These are phyloP conservation scores for Liquidambar formosana DNA, from an alignment of 164 flowering plant genomes.

Conservation along the genomic window DNA sequence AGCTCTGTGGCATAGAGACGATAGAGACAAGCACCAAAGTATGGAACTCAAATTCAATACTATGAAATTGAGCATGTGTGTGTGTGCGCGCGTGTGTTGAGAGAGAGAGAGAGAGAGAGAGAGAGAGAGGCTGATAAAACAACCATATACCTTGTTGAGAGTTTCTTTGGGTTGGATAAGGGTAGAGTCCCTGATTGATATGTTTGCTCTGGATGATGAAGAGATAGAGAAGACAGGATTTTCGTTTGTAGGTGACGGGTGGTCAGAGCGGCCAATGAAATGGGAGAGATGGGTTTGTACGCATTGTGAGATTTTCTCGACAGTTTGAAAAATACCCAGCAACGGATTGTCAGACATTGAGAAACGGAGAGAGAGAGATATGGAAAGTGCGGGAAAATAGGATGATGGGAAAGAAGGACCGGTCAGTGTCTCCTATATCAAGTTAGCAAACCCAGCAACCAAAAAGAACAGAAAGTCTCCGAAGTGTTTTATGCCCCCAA, in stretches of 20 bases:
- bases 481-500: too few relatives aligned
- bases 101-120: neutral
- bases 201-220: slow-evolving; percentile 20
- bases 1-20: neutral
- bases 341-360: slow-evolving; percentile 53
- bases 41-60: neutral
- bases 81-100: too few relatives aligned
- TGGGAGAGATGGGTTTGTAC: slow-evolving; percentile 55
- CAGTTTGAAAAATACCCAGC: slow-evolving; percentile 36
- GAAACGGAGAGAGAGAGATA: neutral
- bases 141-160: slow-evolving; percentile 18
- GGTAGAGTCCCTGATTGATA: neutral
- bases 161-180: slow-evolving; percentile 12
- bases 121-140: neutral
- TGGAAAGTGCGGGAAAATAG: neutral
- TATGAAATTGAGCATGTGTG: too few relatives aligned
- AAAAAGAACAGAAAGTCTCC: too few relatives aligned
- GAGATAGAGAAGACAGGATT: slow-evolving; percentile 27
- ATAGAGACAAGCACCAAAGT: neutral
- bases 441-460: too few relatives aligned
- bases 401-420: neutral
- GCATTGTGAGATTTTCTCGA: slow-evolving; percentile 43
- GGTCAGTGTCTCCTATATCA: neutral
- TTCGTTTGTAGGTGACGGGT: slow-evolving; percentile 7
- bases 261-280: slow-evolving; percentile 20